These are phyloP conservation scores for Zygoascus meyerae DNA, from an alignment of 1,139 yeast species.

Conservation along the genomic window DNA sequence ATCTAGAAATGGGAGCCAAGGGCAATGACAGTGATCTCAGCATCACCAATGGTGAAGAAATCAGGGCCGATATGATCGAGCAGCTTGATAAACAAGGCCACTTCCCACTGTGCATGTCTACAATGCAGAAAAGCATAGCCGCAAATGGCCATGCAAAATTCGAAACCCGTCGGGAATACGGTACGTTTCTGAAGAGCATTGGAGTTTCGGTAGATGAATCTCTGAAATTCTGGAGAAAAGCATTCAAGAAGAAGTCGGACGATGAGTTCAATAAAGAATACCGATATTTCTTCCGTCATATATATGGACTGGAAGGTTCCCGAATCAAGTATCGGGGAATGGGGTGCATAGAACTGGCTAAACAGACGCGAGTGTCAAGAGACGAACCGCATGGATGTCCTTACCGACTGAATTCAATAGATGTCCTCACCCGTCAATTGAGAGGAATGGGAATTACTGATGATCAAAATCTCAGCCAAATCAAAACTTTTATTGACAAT, in stretches of 20 bases:
- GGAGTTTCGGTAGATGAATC: slow-evolving; percentile 89
- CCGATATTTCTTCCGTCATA: slow-evolving; percentile 78
- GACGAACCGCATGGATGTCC: slow-evolving; percentile 91
- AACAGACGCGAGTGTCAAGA: slow-evolving; percentile 64
- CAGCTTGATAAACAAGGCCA: slow-evolving; percentile 51
- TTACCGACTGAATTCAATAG: slow-evolving; percentile 66
- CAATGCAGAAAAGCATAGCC: slow-evolving; percentile 56
- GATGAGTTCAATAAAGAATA: slow-evolving; percentile 87
- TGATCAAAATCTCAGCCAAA: slow-evolving; percentile 44
- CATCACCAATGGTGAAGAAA: slow-evolving; percentile 48
- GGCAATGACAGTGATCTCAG: slow-evolving; percentile 20
- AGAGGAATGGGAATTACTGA: slow-evolving; percentile 65
- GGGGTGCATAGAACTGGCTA: slow-evolving; percentile 73
- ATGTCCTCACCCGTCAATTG: slow-evolving; percentile 52
- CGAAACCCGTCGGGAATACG: slow-evolving; percentile 78
- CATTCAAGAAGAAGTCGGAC: slow-evolving; percentile 59
- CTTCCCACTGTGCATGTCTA: slow-evolving; percentile 79
- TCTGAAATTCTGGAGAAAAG: slow-evolving; percentile 71
- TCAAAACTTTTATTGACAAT: slow-evolving; percentile 61
- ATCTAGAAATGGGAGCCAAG: slow-evolving; percentile 34
- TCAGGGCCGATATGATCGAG: slow-evolving; percentile 60
- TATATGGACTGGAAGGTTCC: slow-evolving; percentile 88
- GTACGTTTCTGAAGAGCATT: slow-evolving; percentile 79
- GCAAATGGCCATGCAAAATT: slow-evolving; percentile 69
- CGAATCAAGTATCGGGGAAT: slow-evolving; percentile 79